Evolutionary conservation across 306 rosid genomes (phyloP).

Genomic region (Chamaecrista fasciculata): DNA sequence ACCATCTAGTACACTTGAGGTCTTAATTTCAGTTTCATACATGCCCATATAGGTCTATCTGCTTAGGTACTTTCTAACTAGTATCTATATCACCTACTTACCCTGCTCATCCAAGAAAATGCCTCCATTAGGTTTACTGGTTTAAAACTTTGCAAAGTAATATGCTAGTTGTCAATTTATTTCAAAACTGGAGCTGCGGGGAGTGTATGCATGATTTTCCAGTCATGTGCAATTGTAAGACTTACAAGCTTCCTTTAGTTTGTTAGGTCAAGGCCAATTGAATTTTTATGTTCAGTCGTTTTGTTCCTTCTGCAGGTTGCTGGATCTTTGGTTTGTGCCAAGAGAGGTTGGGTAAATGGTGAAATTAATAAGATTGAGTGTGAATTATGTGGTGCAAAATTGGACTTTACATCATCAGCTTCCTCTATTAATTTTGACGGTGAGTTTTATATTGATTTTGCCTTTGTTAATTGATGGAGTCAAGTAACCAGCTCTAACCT

Average conservation of each 20-base stretch:
- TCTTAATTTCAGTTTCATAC: neutral
- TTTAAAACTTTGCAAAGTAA: neutral
- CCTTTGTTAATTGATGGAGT: constrained; percentile 26
- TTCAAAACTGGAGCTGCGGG: neutral
- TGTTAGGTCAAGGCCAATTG: neutral
- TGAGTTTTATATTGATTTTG: constrained; percentile 13
- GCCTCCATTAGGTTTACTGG: neutral
- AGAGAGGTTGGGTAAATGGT: constrained; percentile 85
- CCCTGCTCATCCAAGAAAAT: neutral
- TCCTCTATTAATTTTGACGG: constrained; percentile 37
- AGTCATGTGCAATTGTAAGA: neutral
- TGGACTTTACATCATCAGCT: constrained; percentile 48
- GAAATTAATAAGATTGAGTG: constrained; percentile 77
- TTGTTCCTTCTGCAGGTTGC: constrained; percentile 38
- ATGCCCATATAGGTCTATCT: neutral
- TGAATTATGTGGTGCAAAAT: constrained; percentile 63
- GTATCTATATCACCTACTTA: neutral
- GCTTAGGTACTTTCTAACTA: neutral
- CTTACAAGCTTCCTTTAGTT: neutral
- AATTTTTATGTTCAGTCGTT: neutral
- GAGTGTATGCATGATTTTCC: neutral
- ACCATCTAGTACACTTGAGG: neutral
- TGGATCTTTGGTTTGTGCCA: constrained; percentile 81
- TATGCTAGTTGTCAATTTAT: neutral
- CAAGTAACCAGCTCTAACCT: neutral